Evolutionary conservation across 2,329 filamentous ascomycete genomes (phyloP), one percentile per base, ranked within the genome.

Genomic region (Cladophialophora exuberans): DNA sequence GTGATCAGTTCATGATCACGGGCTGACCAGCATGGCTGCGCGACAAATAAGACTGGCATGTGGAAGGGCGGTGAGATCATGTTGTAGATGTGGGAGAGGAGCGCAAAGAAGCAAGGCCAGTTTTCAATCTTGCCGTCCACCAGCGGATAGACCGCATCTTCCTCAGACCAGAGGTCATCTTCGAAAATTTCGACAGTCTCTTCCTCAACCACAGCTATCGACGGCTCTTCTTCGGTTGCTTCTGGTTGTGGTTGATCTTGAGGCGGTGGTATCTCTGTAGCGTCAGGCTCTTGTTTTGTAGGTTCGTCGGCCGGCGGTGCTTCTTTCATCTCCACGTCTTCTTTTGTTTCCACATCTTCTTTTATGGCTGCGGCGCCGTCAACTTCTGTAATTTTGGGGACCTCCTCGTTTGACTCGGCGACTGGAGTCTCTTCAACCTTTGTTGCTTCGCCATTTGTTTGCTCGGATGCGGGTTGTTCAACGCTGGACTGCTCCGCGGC

Each of bases 91-190:
- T 99, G 90, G 52, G 92, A 89, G 67, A 99, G 83, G 66, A 97
- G 87, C 26, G 94, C 93, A 62, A 96, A 88, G 76, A 99, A 96
- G 63, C 90, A 93, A 0, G 86, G 82, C 90, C 96, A 96, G 70
- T 97, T 85, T 38, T 88, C 85, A 59, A 99, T 94, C 66, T 84
- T 85, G 53, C 94, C 94, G 62, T 87, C 84, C 78, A 73, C 67
- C 49, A 99, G 85, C 9, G 94, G 94, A 77, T 90, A 97, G 50
- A 96, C 83, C 2, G 94, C 94, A 57, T 89, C 94, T 72, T 97
- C 90, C 55, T 88, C 86, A 57, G 90, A 90, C 50, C 93, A 86
- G 18, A 87, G 85, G 69, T 97, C 91, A 75, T 97, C 94, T 62
- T 97, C 88, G 74, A 87, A 95, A 65, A 90, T 83, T 42, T 77